Conservation (phyloP, 176 grass and related monocot species). For the Echinochloa phyllopogon region DNA sequence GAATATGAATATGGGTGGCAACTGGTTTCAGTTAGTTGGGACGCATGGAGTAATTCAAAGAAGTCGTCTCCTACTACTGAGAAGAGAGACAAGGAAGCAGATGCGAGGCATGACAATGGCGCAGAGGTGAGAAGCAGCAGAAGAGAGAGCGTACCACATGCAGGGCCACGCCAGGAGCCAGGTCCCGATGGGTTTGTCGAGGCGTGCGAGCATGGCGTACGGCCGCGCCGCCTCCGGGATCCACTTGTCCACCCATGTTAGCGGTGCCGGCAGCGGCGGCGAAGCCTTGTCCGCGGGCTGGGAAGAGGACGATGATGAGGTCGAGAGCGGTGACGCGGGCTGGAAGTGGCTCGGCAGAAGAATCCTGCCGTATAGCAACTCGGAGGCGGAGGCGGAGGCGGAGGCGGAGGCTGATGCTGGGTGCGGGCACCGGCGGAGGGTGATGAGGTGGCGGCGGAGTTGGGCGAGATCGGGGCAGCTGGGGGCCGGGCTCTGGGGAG, state of each 20-base stretch:
- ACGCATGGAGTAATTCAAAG: neutral
- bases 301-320: conserved; percentile 22
- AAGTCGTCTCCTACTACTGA: neutral
- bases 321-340: conserved; percentile 7
- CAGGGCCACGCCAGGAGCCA: conserved; percentile 88
- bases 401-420: neutral
- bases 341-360: neutral
- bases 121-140: neutral
- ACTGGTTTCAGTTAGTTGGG: neutral
- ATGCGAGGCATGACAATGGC: conserved; percentile 7
- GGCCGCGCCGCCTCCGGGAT: conserved; percentile 62
- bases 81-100: neutral
- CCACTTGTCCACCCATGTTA: conserved; percentile 70
- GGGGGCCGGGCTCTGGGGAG: neutral
- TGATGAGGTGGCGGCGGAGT: conserved; percentile 27
- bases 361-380: neutral
- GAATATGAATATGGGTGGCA: neutral
- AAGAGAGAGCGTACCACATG: conserved; percentile 75
- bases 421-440: neutral
- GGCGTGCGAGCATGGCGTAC: conserved; percentile 76
- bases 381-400: no score
- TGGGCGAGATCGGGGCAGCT: neutral
- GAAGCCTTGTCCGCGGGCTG: conserved; percentile 22
- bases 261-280: neutral
- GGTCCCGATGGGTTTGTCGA: conserved; percentile 84